Evolutionary conservation across 345 rosid genomes (phyloP), one percentile per base, ranked within the genome.

Genomic region (Capsella bursapastoris): DNA sequence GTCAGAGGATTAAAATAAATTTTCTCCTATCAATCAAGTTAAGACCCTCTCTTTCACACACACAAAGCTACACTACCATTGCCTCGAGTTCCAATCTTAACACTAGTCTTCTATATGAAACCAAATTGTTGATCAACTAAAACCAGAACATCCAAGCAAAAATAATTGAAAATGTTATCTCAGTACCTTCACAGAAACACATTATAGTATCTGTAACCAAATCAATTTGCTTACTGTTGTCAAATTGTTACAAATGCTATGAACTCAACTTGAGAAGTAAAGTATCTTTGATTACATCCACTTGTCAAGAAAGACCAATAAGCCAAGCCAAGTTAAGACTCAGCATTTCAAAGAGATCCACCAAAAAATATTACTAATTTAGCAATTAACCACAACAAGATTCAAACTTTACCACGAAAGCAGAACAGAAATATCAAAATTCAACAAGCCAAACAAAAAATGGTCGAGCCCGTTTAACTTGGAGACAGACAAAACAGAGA

Each of bases 401-500:
- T 64, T 49, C 71, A 31, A 68, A 75, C 79, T 75, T 67, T 67
- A 59, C 48, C 1, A 52, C 10, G 15, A 53, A 68, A 68, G 0
- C 9, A 63, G 37, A 63, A 63, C 49, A 1, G 0, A 62, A 27
- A 27, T 0, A 65, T 65, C 72, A 58, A 71, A 66, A 78, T 49
- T 66, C 63, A 64, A 65, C 63, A 43, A 70, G 9, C 12, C 0
- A 8, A 48, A 49, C 51, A n/a, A 35, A 71, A 49, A 59, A 15
- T 12, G 51, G 64, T 47, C 10, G 41, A 37, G 10, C 41, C 41
- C 41, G 41, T 37, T 37, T 70, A 48, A 64, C 55, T 70, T 64
- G 66, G 47, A 41, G 7, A 49, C 68, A 75, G 72, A 57, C 41
- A 73, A 75, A 28, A 63, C 75, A 76, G 69, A 53, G 50, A 48